Percentiles rank a stretch among this genome's conserved stretches.
Evolutionary conservation across 805 yeast genomes (phyloP).

Genomic region (Candida koratica): DNA sequence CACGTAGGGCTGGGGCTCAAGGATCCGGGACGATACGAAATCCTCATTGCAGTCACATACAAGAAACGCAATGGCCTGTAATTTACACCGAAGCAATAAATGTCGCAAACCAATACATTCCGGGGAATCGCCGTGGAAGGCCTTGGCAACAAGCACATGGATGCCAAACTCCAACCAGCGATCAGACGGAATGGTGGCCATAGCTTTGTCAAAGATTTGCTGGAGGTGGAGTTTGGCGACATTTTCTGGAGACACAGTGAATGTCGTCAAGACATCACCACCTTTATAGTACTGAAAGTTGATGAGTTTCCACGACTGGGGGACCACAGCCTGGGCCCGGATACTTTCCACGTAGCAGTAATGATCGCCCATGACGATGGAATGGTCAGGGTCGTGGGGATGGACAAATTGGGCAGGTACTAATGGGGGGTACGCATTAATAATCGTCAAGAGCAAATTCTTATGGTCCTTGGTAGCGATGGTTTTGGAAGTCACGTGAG

Average conservation of each 20-base stretch:
- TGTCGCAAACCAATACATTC: constrained; percentile 55
- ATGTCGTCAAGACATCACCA: constrained; percentile 50
- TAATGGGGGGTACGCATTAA: constrained; percentile 50
- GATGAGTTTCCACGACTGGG: constrained; percentile 13
- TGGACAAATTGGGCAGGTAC: constrained; percentile 28
- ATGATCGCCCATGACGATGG: constrained; percentile 34
- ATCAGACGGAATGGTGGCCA: constrained; percentile 55
- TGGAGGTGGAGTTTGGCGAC: constrained; percentile 52
- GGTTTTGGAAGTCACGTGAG: constrained; percentile 42
- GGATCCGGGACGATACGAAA: constrained; percentile 58
- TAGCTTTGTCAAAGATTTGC: constrained; percentile 62
- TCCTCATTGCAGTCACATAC: constrained; percentile 55
- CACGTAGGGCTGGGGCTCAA: constrained; percentile 67
- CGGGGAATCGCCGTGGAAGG: constrained; percentile 56
- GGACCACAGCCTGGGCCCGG: constrained; percentile 7
- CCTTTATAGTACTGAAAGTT: constrained; percentile 27
- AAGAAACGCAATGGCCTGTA: constrained; percentile 62
- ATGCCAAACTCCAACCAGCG: constrained; percentile 60
- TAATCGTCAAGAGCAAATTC: constrained; percentile 48
- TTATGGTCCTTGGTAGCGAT: constrained; percentile 43
- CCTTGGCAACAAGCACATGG: constrained; percentile 62
- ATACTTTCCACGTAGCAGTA: constrained; percentile 42
- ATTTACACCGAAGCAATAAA: constrained; percentile 58
- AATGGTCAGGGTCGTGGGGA: constrained; percentile 2
- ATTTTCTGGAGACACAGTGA: constrained; percentile 51